phyloP scores from a whole-genome alignment of 139 green algal genomes.

The Chlorella sp. region DNA sequence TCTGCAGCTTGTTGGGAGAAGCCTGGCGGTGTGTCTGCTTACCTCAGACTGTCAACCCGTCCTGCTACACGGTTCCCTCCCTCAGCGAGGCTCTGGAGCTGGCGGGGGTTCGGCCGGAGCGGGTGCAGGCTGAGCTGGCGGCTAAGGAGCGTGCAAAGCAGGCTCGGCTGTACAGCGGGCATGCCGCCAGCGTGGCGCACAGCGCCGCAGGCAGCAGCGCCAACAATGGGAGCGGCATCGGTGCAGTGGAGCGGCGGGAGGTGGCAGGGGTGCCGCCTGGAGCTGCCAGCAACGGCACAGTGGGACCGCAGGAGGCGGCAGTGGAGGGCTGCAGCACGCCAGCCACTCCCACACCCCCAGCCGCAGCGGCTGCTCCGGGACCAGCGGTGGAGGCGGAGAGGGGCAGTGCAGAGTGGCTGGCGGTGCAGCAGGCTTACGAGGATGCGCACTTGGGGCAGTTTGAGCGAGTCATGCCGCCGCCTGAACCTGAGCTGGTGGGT shows the following conservation, averaged over 20 bases:
- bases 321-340: neutral
- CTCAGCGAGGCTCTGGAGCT: neutral
- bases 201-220: neutral
- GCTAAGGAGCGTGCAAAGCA: neutral
- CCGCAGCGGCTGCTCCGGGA: neutral
- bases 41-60: no score
- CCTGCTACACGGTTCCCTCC: no score
- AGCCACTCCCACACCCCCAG: neutral
- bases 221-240: no score
- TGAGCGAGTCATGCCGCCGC: constrained; percentile 27
- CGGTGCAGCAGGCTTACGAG: constrained; percentile 9
- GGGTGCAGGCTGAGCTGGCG: neutral
- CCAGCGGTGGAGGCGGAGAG: neutral
- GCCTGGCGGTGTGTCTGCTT: neutral
- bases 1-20: neutral
- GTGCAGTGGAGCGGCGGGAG: neutral
- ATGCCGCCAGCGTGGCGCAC: neutral
- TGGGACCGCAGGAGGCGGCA: neutral
- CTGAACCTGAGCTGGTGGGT: constrained; percentile 2
- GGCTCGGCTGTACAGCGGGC: constrained; percentile 8
- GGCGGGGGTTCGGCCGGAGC: neutral
- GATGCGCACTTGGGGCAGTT: constrained; percentile 30
- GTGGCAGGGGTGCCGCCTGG: neutral
- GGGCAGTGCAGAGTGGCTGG: constrained; percentile 6
- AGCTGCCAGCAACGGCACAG: no score